Evolutionary conservation across 495 filamentous ascomycete species (phyloP), one percentile per base, ranked within the genome.

Genomic region (Bombardia bombarda): DNA sequence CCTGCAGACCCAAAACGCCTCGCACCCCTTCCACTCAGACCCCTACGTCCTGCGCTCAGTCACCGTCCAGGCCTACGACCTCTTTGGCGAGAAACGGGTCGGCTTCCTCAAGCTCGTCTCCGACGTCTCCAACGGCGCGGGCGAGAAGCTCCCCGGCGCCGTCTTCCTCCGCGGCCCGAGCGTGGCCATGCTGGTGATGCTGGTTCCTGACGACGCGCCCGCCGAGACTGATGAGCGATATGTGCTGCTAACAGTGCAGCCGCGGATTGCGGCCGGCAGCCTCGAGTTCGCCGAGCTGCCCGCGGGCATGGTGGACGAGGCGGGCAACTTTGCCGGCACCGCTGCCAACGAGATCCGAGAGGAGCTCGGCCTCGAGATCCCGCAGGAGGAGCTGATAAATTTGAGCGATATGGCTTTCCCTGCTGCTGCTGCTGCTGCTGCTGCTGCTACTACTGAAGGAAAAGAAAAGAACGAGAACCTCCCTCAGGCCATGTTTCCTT

Each of bases 241-340:
- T 49, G 87, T 80, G 2, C 66, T 94, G 20, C 61, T 95, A 26
- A 90, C 89, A 1, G 70, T 93, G 23, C 90, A 95, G 56, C 83
- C 89, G 19, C 83, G 89, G 26, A 72, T 93, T 16, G 77, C 90
- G 0, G 86, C 84, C 8, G 87, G 84, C 0, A 83, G 80, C 5
- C 65, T 95, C 7, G 71, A 73, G 7, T 82, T 94, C 50, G 66
- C 81, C 10, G 89, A 95, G 57, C 67, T 95, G 16, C 89, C 89
- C 0, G 89, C 89, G 0, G 89, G 89, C 5, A 94, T 95, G 87
- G 75, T 95, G 7, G 88, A 94, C 52, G 79, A 86, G 45, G 69
- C 63, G 30, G 84, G 84, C 18, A 78, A 73, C 3, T 94, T 95
- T 62, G 69, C 74, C 5, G 87, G 89, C 3, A 74, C 73, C 2